Evolutionary conservation across 768 basidiomycete species (phyloP), one percentile per base, ranked within the genome.

Genomic region (Lactifluus pinguis): DNA sequence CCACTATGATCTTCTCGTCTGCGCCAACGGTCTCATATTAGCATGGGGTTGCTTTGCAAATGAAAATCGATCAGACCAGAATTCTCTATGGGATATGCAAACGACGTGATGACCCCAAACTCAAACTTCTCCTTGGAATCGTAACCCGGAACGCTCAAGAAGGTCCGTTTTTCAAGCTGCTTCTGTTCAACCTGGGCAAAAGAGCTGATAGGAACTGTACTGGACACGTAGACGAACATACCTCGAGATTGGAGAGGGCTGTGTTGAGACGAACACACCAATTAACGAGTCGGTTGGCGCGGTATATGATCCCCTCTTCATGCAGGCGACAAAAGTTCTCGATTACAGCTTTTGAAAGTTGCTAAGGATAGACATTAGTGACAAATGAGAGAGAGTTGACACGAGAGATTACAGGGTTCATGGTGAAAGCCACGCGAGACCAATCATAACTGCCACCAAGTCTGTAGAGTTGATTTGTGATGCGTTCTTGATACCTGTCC

Each of bases 231-330:
- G n/a, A 38, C 15, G 10, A 5, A 63, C 74, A 56, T 48, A 89
- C 91, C 83, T 98, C 97, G 54, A 99, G 80, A 73, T 98, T 98
- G n/a, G 95, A 98, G 2, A 99, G 77, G 0, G 95, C 95, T 1
- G 97, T 99, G 71, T 98, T 97, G 61, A 99, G 76, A 71, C 84
- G 82, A 50, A 93, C 90, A 76, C 97, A 99, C 95, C 97, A 98
- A 69, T 98, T 97, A 61, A 98, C 95, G 48, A 99, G 81, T 25
- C 95, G 86, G 69, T 98, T 98, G 2, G 94, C 95, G 30, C 97
- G 89, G 73, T 98, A 98, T 49, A 99, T 71, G 65, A 91, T 82
- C 1, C 95, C 94, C 38, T 92, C 89, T 71, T 98, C 95, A 67
- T 94, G 88, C 36, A 99, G 75, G 38, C 80, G 79, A 72, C 92